Percentiles rank a stretch among this genome's conserved stretches.
Evolutionary conservation across 148 eudicot genomes (phyloP).

Genomic region (Arbutus unedo): DNA sequence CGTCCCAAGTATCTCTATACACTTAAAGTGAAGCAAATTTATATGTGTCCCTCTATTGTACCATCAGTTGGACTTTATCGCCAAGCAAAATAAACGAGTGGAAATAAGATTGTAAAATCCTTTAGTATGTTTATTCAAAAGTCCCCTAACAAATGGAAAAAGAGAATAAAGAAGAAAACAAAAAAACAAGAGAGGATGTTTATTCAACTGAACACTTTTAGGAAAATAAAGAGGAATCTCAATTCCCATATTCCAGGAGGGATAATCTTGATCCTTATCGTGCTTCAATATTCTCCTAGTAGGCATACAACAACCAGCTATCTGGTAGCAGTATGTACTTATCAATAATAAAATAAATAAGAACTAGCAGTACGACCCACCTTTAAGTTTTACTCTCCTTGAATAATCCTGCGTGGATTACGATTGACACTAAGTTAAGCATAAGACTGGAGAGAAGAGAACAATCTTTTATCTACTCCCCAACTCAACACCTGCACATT

Average conservation of each 20-base stretch:
- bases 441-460: not conserved
- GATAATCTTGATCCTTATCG: not conserved
- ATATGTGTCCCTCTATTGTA: not conserved
- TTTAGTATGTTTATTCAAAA: not conserved
- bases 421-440: not conserved
- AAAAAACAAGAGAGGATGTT: not conserved
- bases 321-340: not conserved
- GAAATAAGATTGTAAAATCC: not conserved
- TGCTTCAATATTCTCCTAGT: not conserved
- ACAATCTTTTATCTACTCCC: not conserved
- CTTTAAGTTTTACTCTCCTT: not conserved
- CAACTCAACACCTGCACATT: slow-evolving; percentile 5
- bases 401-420: not conserved
- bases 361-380: not conserved
- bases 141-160: not conserved
- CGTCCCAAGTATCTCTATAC: not conserved
- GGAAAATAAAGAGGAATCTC: slow-evolving; percentile 3
- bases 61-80: not conserved
- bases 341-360: not conserved
- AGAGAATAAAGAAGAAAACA: not conserved
- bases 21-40: not conserved
- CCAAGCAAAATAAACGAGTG: not conserved
- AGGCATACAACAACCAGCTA: not conserved
- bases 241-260: not conserved
- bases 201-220: not conserved